Base-by-base conservation (phyloP, 2,329 filamentous ascomycete genomes). In the Furcasterigmium furcatum region DNA sequence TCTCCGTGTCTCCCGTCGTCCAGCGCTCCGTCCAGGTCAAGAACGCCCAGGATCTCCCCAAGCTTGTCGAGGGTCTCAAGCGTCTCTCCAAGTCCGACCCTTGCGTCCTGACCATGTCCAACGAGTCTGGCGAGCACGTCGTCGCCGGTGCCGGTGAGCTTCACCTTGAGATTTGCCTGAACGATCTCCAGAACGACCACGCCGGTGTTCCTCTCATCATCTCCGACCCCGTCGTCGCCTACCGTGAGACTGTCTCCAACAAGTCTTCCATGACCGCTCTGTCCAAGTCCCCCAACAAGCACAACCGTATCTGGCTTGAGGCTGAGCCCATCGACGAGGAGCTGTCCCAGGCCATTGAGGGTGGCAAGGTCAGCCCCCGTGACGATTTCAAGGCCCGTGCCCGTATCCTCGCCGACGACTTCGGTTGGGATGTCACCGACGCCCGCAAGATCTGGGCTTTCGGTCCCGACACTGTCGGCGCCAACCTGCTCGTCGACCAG, bases 361-460 rank as follows among this genome's bases (percentile, higher is more conserved):
- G 67, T 46, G 94, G 94, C 79, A 94, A 91, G 81, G 91, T 99
- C 71, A 80, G 75, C 66, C 89, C 94, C 57, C 90, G 92, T 82
- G 94, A 99, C 72, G 94, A 99, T 79, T 90, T 97, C 87, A 99
- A 99, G 88, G 80, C 85, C 61, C 94, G 94, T 80, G 94, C 92
- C 68, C 92, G 94, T 84, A 68, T 95, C 68, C 80, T 99, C 54
- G 94, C 94, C 58, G 94, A 99, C 70, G 92, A 99, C 65, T 88
- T 88, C 80, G 92, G 91, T 70, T 99, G 94, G 94, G 94, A 99
- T 76, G 91, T 99, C 67, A 99, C 94, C 63, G 94, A 99, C 74
- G 94, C 94, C 75, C 91, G 95, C 79, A 99, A 99, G 90, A 99
- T 99, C 74, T 99, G 94, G 94, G 95, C 89, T 72, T 99, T 99